phyloP scores from a whole-genome alignment of 164 flowering plant genomes.

The Kalanchoe fedtschenkoi region DNA sequence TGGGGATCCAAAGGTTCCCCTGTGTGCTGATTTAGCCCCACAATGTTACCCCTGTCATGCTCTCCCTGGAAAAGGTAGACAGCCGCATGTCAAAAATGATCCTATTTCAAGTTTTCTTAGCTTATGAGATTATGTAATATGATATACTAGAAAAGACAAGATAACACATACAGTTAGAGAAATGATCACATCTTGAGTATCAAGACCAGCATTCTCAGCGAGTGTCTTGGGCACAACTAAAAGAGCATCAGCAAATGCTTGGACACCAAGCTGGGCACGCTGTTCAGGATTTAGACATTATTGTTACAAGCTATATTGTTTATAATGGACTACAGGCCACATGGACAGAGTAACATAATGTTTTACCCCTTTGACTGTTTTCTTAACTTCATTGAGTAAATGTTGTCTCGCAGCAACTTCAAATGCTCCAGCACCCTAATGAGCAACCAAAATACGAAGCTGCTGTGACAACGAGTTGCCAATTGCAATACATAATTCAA shows the following conservation, averaged over 20 bases:
- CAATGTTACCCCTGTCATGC: conserved; percentile 86
- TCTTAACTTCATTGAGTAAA: conserved; percentile 77
- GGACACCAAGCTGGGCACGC: conserved; percentile 97
- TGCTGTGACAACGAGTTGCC: background rate
- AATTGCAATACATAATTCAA: background rate
- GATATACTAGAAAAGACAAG: background rate
- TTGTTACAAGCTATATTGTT: background rate
- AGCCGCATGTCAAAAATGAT: background rate
- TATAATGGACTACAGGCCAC: background rate
- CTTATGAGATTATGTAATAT: background rate
- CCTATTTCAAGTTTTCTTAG: too few species aligned
- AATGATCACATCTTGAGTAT: conserved; percentile 90
- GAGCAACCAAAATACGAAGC: background rate
- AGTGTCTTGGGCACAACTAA: conserved; percentile 93
- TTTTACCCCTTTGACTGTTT: conserved; percentile 93
- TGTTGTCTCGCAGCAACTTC: conserved; percentile 96
- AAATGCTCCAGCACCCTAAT: conserved; percentile 97
- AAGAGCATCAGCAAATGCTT: conserved; percentile 98
- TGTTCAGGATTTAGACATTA: conserved; percentile 16
- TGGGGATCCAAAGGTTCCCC: conserved; percentile 93
- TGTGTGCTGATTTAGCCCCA: conserved; percentile 76
- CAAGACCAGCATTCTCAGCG: conserved; percentile 97
- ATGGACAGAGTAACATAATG: background rate
- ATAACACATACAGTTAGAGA: conserved; percentile 53
- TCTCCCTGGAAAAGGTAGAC: conserved; percentile 42